phyloP scores from a whole-genome alignment of 2,329 filamentous ascomycete genomes.

The Ploettnerulaceae sp. region DNA sequence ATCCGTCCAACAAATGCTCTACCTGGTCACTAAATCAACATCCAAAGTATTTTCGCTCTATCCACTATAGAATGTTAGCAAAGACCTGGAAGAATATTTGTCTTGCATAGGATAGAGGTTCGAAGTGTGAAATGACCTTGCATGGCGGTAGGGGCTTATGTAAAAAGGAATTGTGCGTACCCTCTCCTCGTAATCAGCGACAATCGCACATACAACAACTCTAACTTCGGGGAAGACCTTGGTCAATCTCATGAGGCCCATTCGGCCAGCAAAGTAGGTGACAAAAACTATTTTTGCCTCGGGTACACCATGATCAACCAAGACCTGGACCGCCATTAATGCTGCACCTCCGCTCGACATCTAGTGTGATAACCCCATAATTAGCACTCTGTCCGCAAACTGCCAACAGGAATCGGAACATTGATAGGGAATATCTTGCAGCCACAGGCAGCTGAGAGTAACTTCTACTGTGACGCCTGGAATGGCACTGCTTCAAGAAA shows the following conservation, averaged over 20 bases:
- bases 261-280: slow-evolving; percentile 82
- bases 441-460: too few species aligned
- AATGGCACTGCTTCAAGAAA: not conserved
- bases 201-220: slow-evolving; percentile 78
- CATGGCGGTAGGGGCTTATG: not conserved
- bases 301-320: slow-evolving; percentile 86
- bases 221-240: slow-evolving; percentile 85
- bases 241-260: slow-evolving; percentile 78
- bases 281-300: slow-evolving; percentile 86
- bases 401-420: too few species aligned
- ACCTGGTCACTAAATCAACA: slow-evolving; percentile 6
- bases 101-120: not conserved
- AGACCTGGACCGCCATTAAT: slow-evolving; percentile 93
- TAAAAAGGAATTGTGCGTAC: not conserved
- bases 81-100: not conserved
- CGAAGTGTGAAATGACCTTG: not conserved
- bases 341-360: slow-evolving; percentile 85
- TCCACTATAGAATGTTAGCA: slow-evolving; percentile 6
- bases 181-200: slow-evolving; percentile 75
- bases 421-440: too few species aligned
- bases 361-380: slow-evolving; percentile 6
- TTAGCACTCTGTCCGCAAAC: too few species aligned
- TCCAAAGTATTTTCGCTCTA: slow-evolving; percentile 20
- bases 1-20: not conserved
- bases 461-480: not conserved